Conservation (phyloP, 768 basidiomycete genomes). For the Omphalotus guepiniiformis region DNA sequence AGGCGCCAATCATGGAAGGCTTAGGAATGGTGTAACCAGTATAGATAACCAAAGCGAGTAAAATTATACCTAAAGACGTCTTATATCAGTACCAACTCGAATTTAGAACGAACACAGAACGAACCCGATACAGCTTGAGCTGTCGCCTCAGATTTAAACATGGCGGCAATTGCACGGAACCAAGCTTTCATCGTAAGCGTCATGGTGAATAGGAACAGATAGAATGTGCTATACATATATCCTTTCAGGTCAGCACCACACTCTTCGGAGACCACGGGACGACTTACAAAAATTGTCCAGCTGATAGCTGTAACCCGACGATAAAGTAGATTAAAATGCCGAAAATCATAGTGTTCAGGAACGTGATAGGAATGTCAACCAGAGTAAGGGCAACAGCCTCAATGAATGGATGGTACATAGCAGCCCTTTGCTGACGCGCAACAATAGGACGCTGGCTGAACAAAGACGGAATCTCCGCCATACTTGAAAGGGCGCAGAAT, state of each 20-base stretch:
- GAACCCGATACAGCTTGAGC: slow-evolving; percentile 54
- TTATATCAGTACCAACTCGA: slow-evolving; percentile 5
- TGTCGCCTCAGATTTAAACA: slow-evolving; percentile 52
- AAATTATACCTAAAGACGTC: slow-evolving; percentile 24
- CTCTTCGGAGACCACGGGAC: neutral
- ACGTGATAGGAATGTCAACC: slow-evolving; percentile 57
- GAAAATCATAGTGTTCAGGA: slow-evolving; percentile 42
- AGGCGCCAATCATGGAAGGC: slow-evolving; percentile 61
- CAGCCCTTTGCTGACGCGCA: slow-evolving; percentile 50
- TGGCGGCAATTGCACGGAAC: slow-evolving; percentile 67
- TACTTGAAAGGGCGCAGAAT: slow-evolving; percentile 52
- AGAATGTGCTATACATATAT: slow-evolving; percentile 42
- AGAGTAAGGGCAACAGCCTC: slow-evolving; percentile 54
- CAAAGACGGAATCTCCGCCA: slow-evolving; percentile 59
- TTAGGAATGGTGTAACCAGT: slow-evolving; percentile 57
- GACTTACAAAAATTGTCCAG: slow-evolving; percentile 63
- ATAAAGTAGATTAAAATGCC: slow-evolving; percentile 57
- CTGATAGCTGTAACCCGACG: slow-evolving; percentile 49
- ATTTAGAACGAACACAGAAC: slow-evolving; percentile 32
- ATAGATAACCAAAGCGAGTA: slow-evolving; percentile 54
- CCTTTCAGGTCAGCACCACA: neutral
- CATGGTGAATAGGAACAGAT: slow-evolving; percentile 53
- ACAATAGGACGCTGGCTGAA: slow-evolving; percentile 60
- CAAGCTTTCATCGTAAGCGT: slow-evolving; percentile 68
- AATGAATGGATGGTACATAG: slow-evolving; percentile 57